phyloP scores from a whole-genome alignment of 192 early-diverging fungal species.

The Diversispora eburnea region DNA sequence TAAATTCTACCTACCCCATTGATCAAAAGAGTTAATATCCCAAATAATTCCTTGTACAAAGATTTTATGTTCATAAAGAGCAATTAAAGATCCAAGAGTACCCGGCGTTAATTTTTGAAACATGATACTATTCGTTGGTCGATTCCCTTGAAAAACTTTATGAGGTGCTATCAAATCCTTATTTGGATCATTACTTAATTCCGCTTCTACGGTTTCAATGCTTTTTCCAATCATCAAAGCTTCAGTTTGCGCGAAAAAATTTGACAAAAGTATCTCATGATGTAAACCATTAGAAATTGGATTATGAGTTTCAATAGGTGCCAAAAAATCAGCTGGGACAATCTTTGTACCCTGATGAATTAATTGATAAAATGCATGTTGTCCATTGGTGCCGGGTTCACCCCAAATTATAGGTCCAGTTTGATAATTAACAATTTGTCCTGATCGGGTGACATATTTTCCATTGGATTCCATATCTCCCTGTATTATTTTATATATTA shows the following conservation, averaged over 20 bases:
- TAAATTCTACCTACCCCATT: slow-evolving; percentile 58
- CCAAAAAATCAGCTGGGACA: slow-evolving; percentile 94
- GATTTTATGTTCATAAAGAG: slow-evolving; percentile 99
- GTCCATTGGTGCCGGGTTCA: slow-evolving; percentile 98
- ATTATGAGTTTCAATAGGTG: slow-evolving; percentile 90
- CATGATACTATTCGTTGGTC: slow-evolving; percentile 94
- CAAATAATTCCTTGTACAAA: slow-evolving; percentile 98
- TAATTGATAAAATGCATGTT: slow-evolving; percentile 99
- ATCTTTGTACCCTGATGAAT: slow-evolving; percentile 99
- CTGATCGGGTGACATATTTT: slow-evolving; percentile 86
- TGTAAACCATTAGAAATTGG: slow-evolving; percentile 81
- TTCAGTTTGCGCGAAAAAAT: slow-evolving; percentile 99
- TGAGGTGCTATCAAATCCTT: slow-evolving; percentile 77
- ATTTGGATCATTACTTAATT: slow-evolving; percentile 62
- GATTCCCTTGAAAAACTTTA: slow-evolving; percentile 98
- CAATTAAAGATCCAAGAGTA: slow-evolving; percentile 89
- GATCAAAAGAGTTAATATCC: slow-evolving; percentile 97
- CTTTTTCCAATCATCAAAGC: slow-evolving; percentile 94
- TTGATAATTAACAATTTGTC: slow-evolving; percentile 72
- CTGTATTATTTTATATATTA: slow-evolving; percentile 36
- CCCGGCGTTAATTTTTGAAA: slow-evolving; percentile 90
- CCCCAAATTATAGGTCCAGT: slow-evolving; percentile 99
- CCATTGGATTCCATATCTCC: slow-evolving; percentile 99
- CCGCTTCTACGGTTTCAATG: slow-evolving; percentile 71
- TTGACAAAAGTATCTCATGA: slow-evolving; percentile 96